Base-by-base conservation (phyloP, 176 grass and related monocot genomes). In the Triticum urartu region DNA sequence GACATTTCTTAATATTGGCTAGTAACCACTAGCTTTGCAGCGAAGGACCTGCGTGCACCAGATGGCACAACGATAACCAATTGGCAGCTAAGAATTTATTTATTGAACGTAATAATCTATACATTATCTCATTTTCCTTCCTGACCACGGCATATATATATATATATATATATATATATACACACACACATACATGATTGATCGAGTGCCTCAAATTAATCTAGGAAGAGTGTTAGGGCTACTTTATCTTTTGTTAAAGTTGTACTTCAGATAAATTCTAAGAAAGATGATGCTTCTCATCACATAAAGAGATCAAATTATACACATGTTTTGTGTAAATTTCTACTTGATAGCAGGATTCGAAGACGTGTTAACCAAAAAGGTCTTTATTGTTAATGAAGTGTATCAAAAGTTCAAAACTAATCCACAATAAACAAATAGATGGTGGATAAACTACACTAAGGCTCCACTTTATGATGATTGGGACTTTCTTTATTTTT, bases 1-100 rank as follows among this genome's bases (percentile, higher is more conserved):
- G 84, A 79, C 75, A 78, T 86, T 84, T 75, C 18, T 76, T 84
- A 65, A 65, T 64, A 7, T 36, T 24, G 50, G 50, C 15, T 54
- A 84, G 35, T 66, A 42, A 26, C 20, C 30, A 7, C 28, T 64
- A 64, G 56, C 75, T 84, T 84, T 64, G 81, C 54, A 30, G 50
- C 1, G 15, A 79, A 84, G 14, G 20, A 36, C 30, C 12, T 38
- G 40, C 20, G 79, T 54, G 40, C 35, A 84, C 74, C 38, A 72
- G 52, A 71, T 78, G 72, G 35, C 24, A 61, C 3, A 9, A 14
- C 63, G 64, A 28, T 36, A 81, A 81, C 30, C 30, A 14, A 38
- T 58, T 54, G 17, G 43, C 22, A 40, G 6, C 15, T 63, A 21
- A 71, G 48, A 28, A 15, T 38, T 26, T 35, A 54, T 71, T 68